Conservation (phyloP, 352 stramenopile species). For the Pythium phragmitis region DNA sequence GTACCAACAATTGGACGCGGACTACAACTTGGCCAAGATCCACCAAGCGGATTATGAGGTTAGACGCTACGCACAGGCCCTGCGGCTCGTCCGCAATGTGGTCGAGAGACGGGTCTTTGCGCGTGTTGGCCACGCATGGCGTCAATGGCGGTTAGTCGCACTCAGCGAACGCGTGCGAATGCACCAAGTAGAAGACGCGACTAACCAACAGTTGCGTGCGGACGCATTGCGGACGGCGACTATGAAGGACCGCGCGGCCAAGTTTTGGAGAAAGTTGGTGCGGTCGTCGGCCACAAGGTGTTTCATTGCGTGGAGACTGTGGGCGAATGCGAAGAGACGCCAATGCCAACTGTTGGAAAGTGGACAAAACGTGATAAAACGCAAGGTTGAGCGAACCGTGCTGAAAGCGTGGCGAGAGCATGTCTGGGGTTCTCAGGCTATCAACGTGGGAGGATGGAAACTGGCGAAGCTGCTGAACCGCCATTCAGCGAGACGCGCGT, state of each 20-base stretch:
- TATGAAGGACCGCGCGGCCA: conserved; percentile 8
- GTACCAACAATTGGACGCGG: conserved; percentile 33
- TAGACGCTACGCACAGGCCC: conserved; percentile 23
- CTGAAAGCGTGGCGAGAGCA: conserved; percentile 1
- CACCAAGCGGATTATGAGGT: conserved; percentile 26
- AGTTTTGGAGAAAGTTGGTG: neutral
- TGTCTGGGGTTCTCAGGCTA: neutral
- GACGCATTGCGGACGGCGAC: neutral
- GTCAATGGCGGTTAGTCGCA: conserved; percentile 30
- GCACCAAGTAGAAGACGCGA: neutral
- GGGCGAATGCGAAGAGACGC: neutral
- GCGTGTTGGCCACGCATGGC: conserved; percentile 38
- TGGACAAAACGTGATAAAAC: neutral
- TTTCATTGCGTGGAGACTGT: conserved; percentile 12
- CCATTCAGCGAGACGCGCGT: conserved; percentile 2
- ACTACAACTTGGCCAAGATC: conserved; percentile 27
- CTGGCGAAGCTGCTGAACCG: neutral
- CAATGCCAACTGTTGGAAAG: neutral
- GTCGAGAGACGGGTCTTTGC: conserved; percentile 35
- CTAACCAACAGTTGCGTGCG: neutral
- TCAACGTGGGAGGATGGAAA: neutral
- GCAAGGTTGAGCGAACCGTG: neutral
- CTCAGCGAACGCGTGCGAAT: conserved; percentile 16
- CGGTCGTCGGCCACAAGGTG: conserved; percentile 17
- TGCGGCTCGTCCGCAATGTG: conserved; percentile 31